These are phyloP conservation scores for Arabidopsis thaliana DNA, from an alignment of 345 rosid genomes.

Conservation along the genomic window TAIR10.1 NC_003070.9:11443001-11443500, in stretches of 20 bases:
- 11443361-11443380: neutral
- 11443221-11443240: slow-evolving; percentile 15
- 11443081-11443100: slow-evolving; percentile 41
- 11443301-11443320: neutral
- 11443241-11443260: neutral
- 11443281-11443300: slow-evolving; percentile 6
- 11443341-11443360: neutral
- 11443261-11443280: neutral
- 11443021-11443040: slow-evolving; percentile 45
- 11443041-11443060: slow-evolving; percentile 10
- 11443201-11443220: slow-evolving; percentile 1
- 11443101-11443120: slow-evolving; percentile 42
- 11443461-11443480: neutral
- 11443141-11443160: slow-evolving; percentile 31
- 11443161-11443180: slow-evolving; percentile 7
- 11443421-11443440: neutral
- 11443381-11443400: neutral
- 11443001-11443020: slow-evolving; percentile 53
- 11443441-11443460: no score
- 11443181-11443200: neutral
- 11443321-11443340: neutral
- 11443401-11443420: neutral
- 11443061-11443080: slow-evolving; percentile 24
- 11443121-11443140: slow-evolving; percentile 19
- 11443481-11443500: neutral